A percentile compares a stretch with the other conserved stretches of the same genome.
Evolutionary conservation across 306 rosid genomes (phyloP).

Genomic region (Gastrolobium villosum): DNA sequence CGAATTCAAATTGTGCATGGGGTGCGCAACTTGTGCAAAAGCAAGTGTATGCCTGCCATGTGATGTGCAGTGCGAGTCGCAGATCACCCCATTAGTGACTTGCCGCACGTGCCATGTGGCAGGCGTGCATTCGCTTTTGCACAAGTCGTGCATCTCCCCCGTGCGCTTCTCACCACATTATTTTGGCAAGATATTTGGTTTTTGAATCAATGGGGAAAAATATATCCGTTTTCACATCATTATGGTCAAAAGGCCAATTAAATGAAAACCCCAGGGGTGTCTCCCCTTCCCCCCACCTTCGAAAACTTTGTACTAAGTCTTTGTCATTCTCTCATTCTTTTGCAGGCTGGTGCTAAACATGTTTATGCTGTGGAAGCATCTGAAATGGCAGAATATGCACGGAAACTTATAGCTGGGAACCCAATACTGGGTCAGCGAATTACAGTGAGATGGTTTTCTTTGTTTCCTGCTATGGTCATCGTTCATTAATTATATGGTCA

Average conservation of each 20-base stretch:
- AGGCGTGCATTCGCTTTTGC: too few species aligned
- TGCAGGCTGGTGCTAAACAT: constrained; percentile 88
- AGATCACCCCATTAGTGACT: too few species aligned
- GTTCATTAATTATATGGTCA: constrained; percentile 27
- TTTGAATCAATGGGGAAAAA: too few species aligned
- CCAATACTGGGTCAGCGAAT: constrained; percentile 74
- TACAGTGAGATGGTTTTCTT: constrained; percentile 64
- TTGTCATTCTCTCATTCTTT: constrained; percentile 27
- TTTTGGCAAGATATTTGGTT: too few species aligned
- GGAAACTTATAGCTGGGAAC: constrained; percentile 78
- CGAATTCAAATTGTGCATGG: too few species aligned
- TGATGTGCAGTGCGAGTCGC: too few species aligned
- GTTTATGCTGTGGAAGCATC: constrained; percentile 97
- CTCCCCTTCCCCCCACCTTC: neutral
- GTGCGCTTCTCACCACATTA: too few species aligned
- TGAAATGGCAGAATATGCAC: constrained; percentile 93
- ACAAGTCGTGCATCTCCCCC: too few species aligned
- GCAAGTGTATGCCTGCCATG: too few species aligned
- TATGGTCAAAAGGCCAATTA: neutral
- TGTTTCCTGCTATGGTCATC: constrained; percentile 5
- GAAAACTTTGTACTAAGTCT: neutral
- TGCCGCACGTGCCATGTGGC: too few species aligned
- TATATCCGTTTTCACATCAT: too few species aligned
- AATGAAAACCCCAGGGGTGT: constrained; percentile 13
- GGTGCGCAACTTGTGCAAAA: too few species aligned